Conservation (phyloP, 768 basidiomycete species). For the Kwoniella heveanensis region DNA sequence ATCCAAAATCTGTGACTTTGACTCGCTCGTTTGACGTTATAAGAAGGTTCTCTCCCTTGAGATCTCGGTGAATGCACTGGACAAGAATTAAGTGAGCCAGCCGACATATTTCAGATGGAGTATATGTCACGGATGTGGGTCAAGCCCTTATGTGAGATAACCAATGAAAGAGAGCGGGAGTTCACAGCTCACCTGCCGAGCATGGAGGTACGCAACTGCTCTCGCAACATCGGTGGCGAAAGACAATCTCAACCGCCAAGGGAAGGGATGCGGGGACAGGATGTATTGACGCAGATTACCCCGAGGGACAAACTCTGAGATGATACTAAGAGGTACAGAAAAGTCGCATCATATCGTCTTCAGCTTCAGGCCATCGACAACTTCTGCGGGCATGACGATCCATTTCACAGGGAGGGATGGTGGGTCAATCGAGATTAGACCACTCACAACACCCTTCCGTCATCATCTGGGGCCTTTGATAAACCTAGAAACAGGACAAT, state of each 20-base stretch:
- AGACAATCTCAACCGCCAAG: conserved; percentile 89
- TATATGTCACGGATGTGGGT: no score
- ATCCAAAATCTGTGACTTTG: conserved; percentile 99
- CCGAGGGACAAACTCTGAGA: conserved; percentile 80
- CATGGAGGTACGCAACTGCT: conserved; percentile 95
- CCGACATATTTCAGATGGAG: no score
- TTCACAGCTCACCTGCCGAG: conserved; percentile 63
- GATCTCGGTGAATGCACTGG: conserved; percentile 66
- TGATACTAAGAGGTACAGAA: conserved; percentile 72
- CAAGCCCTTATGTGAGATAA: conserved; percentile 61
- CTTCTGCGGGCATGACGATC: no score
- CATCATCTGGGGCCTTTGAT: conserved; percentile 43
- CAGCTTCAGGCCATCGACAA: no score
- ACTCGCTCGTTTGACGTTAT: conserved; percentile 89
- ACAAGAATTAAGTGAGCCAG: no score
- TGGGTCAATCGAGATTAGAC: no score
- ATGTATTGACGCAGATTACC: conserved; percentile 88
- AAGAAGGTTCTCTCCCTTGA: conserved; percentile 97
- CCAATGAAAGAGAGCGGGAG: background rate
- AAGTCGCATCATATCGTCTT: no score
- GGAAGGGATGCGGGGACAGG: conserved; percentile 72
- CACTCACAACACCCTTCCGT: conserved; percentile 55
- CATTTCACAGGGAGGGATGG: background rate
- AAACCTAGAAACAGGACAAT: conserved; percentile 87
- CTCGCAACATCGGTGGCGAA: conserved; percentile 94